These are phyloP conservation scores for Lipomyces orientalis DNA, from an alignment of 805 yeast species.

Conservation along the genomic window DNA sequence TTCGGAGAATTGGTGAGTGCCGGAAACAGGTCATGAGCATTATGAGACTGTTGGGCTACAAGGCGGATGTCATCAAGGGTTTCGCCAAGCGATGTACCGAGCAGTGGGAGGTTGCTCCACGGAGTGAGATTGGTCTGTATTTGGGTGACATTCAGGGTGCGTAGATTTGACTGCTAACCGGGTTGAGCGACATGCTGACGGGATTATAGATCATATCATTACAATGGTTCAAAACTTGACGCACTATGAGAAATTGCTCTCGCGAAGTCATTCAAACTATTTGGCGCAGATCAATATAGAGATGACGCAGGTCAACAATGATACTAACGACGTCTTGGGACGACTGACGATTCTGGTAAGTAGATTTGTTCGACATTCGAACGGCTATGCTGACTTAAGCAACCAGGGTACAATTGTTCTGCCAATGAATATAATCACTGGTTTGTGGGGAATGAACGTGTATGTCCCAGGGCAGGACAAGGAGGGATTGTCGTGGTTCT, in stretches of 20 bases:
- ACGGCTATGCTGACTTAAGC: not conserved
- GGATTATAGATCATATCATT: constrained; percentile 78
- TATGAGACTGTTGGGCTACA: constrained; percentile 79
- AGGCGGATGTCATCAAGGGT: constrained; percentile 97
- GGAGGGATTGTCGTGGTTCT: constrained; percentile 71
- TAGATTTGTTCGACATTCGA: not conserved
- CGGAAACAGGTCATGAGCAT: constrained; percentile 93
- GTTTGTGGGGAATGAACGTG: constrained; percentile 99
- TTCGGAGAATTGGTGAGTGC: constrained; percentile 92
- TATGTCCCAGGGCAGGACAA: constrained; percentile 87
- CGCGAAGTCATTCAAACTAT: constrained; percentile 95
- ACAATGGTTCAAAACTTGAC: constrained; percentile 96
- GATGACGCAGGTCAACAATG: constrained; percentile 96
- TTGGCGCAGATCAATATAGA: constrained; percentile 96
- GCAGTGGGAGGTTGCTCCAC: constrained; percentile 77
- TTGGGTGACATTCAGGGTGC: constrained; percentile 84
- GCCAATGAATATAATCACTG: constrained; percentile 94
- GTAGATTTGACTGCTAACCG: not conserved
- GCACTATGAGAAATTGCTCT: constrained; percentile 91
- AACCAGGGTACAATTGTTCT: constrained; percentile 86
- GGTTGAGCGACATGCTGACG: constrained; percentile 3
- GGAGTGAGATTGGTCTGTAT: constrained; percentile 90
- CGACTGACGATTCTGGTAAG: constrained; percentile 66
- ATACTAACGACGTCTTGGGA: constrained; percentile 94
- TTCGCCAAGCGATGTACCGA: constrained; percentile 90